Evolutionary conservation across 1,139 yeast species (phyloP).

Genomic region (Suhomyces ambrosiae): DNA sequence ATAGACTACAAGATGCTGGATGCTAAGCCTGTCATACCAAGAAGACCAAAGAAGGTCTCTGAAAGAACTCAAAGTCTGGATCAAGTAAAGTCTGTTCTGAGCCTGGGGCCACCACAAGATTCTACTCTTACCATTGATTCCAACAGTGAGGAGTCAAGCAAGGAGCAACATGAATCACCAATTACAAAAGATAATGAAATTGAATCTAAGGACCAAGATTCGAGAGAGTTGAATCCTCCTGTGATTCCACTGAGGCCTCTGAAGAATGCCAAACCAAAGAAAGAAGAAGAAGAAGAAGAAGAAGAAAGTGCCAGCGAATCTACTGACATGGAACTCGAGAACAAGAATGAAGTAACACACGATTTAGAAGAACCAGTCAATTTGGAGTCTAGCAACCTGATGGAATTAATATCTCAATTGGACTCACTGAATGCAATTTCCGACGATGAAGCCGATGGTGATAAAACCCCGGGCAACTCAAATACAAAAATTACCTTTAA

Average conservation of each 20-base stretch:
- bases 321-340: not conserved
- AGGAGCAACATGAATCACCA: too few relatives aligned
- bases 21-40: conserved; percentile 9
- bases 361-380: too few relatives aligned
- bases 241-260: not conserved
- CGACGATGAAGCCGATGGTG: conserved; percentile 30
- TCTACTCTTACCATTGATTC: not conserved
- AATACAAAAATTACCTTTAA: conserved; percentile 35
- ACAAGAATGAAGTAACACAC: not conserved
- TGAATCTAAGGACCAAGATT: not conserved
- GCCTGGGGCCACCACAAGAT: not conserved
- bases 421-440: conserved; percentile 1
- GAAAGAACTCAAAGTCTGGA: not conserved
- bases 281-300: not conserved
- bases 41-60: conserved; percentile 10
- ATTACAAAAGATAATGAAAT: not conserved
- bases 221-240: not conserved
- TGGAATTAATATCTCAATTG: conserved; percentile 3
- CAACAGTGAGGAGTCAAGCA: not conserved
- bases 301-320: not conserved
- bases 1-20: conserved; percentile 1
- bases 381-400: not conserved
- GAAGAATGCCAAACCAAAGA: not conserved
- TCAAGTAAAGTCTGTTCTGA: not conserved
- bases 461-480: conserved; percentile 40